Evolutionary conservation across 139 green algal genomes (phyloP).

Genomic region (Chlamydomonas sphaeroides): DNA sequence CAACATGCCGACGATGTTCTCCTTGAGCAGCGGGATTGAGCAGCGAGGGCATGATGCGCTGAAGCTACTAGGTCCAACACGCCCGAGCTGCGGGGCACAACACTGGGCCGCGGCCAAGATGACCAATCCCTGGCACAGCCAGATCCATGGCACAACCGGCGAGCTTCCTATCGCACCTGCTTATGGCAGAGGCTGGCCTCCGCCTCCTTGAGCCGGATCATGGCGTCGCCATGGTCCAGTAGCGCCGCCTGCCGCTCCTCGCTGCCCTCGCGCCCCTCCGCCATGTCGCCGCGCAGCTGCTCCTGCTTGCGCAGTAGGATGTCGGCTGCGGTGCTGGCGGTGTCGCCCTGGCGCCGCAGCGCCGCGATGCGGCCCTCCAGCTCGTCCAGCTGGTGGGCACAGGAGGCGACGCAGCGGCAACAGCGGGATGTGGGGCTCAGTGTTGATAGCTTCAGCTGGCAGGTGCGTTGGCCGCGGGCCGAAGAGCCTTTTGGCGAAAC

Average conservation of each 20-base stretch:
- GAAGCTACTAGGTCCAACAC: no score
- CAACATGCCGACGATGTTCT: no score
- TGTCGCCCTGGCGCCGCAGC: slow-evolving; percentile 24
- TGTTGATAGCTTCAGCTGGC: no score
- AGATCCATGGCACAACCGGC: not conserved
- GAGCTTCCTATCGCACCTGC: not conserved
- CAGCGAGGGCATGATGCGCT: no score
- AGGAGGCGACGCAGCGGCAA: no score
- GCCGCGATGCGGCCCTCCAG: not conserved
- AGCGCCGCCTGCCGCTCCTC: not conserved
- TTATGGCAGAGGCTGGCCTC: not conserved
- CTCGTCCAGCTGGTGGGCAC: slow-evolving; percentile 3
- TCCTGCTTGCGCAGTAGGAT: slow-evolving; percentile 32
- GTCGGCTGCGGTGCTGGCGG: not conserved
- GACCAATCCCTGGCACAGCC: not conserved
- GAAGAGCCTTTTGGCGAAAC: not conserved
- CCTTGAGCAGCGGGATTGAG: no score
- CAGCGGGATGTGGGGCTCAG: no score
- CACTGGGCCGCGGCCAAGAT: no score
- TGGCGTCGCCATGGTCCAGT: slow-evolving; percentile 13
- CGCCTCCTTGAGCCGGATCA: slow-evolving; percentile 27
- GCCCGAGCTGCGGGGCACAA: no score
- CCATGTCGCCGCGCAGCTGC: slow-evolving; percentile 1
- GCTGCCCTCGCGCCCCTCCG: not conserved
- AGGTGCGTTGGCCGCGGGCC: no score